These are phyloP conservation scores for Hypoxylon sp. DNA, from an alignment of 2,329 filamentous ascomycete genomes.

Conservation along the genomic window DNA sequence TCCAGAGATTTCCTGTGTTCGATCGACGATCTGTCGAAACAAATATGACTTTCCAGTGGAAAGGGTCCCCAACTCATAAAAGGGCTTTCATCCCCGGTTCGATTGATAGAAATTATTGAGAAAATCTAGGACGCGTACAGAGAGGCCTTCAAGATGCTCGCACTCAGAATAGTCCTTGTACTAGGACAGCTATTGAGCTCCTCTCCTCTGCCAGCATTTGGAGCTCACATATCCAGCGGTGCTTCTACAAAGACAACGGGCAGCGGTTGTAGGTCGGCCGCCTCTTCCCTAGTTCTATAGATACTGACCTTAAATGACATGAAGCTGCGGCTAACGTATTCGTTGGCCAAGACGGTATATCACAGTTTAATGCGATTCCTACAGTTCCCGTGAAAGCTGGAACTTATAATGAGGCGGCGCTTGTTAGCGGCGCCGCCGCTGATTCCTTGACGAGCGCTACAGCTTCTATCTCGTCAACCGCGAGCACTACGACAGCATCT, in stretches of 20 bases:
- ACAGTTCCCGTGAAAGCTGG: too few relatives aligned
- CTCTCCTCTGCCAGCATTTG: not conserved
- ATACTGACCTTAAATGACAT: too few relatives aligned
- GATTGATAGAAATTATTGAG: not conserved
- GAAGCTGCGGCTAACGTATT: too few relatives aligned
- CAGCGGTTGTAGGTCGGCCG: too few relatives aligned
- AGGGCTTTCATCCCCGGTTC: not conserved
- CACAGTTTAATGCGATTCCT: too few relatives aligned
- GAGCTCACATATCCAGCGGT: not conserved
- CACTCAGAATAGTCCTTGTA: not conserved
- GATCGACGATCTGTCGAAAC: not conserved
- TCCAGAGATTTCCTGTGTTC: not conserved
- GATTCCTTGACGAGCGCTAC: too few relatives aligned
- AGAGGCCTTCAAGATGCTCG: conserved; percentile 12
- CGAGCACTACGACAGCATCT: not conserved
- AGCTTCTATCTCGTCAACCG: too few relatives aligned
- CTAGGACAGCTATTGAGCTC: conserved; percentile 7
- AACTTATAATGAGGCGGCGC: too few relatives aligned
- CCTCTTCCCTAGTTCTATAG: too few relatives aligned
- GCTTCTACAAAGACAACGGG: not conserved
- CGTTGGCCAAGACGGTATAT: too few relatives aligned
- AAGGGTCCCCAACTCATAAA: conserved; percentile 3
- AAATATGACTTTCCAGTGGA: conserved; percentile 2
- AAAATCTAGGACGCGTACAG: not conserved
- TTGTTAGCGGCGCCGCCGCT: too few relatives aligned